A percentile compares a stretch with the other conserved stretches of the same genome.
Evolutionary conservation across 2,329 filamentous ascomycete genomes (phyloP).

Genomic region (Diaporthe amygdali): DNA sequence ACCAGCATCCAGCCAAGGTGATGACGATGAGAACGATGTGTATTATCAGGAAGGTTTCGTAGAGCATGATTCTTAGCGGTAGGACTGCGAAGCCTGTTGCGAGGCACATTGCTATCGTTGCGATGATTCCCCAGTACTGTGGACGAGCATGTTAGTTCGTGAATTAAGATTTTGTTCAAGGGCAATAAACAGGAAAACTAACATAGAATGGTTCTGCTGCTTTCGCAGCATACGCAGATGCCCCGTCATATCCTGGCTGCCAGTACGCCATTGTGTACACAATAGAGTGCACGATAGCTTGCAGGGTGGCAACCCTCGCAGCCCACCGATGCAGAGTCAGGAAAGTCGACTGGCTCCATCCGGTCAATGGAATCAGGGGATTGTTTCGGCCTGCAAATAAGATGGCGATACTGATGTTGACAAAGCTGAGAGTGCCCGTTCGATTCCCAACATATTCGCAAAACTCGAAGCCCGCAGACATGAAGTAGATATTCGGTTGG

Average conservation of each 20-base stretch:
- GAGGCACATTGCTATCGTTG: constrained; percentile 50
- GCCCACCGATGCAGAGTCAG: constrained; percentile 73
- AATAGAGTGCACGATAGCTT: constrained; percentile 68
- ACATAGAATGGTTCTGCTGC: background rate
- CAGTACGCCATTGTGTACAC: constrained; percentile 41
- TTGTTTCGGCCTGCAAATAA: constrained; percentile 73
- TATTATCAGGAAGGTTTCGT: constrained; percentile 54
- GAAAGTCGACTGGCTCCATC: constrained; percentile 71
- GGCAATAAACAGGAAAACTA: background rate
- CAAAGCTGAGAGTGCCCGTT: constrained; percentile 68
- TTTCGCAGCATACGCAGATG: background rate
- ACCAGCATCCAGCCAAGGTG: constrained; percentile 42
- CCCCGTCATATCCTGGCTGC: background rate
- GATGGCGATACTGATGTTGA: constrained; percentile 69
- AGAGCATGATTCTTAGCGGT: constrained; percentile 36
- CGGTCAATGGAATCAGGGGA: constrained; percentile 69
- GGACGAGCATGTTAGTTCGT: background rate
- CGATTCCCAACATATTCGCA: constrained; percentile 62
- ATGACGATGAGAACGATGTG: constrained; percentile 59
- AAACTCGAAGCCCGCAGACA: background rate
- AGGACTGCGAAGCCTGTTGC: constrained; percentile 54
- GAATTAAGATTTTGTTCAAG: no score
- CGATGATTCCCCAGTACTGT: constrained; percentile 32
- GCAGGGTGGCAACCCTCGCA: constrained; percentile 64
- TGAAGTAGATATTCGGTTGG: constrained; percentile 33